Base-by-base conservation (phyloP, 2,329 filamentous ascomycete genomes). In the Lachnellula hyalina region DNA sequence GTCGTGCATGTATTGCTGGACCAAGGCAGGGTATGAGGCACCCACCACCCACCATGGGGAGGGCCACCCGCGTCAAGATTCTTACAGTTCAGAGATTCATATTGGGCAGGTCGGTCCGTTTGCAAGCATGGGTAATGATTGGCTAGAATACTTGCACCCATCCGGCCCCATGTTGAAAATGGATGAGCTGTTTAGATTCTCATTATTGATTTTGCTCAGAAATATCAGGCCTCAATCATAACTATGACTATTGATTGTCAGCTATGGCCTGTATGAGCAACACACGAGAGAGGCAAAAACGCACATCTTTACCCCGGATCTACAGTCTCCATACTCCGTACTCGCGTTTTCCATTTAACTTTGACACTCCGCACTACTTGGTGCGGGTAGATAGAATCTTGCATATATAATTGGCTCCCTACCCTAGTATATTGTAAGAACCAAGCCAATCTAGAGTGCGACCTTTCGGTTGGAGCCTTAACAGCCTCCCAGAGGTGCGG, bases 271-370 rank as follows among this genome's bases (percentile, higher is more conserved):
- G 44, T 34, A 32, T 21, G 23, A 15, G 44, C 14, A 21, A 34
- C 21, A 32, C 44, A 47, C 23, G 44, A 25, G n/a, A 4, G 21
- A 46, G 44, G 44, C 44, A 49, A 50, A 46, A 56, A 56, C 40
- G 11, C 19, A 15, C n/a, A 44, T 49, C 35, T 36, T 52, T 56
- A 52, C 54, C 54, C 54, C 54, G 49, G 54, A 56, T 56, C 50
- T 46, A 34, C 34, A 17, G 21, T 52, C 46, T 49, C 49, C 46
- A 48, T 6, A 53, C 48, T 21, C 21, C 21, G 21, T 21, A 28
- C 28, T 32, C 28, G 9, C 28, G 11, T 32, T 32, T 32, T 32
- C 42, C 40, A 51, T 47, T 32, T 32, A 12, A 32, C 2, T 32
- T 32, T 12, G 4, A 32, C 9, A 11, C 28, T 32, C 28, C 28